A percentile compares a stretch with the other conserved stretches of the same genome.
Conservation (phyloP, 2,329 filamentous ascomycete genomes). For the Metarhizium brunneum region DNA sequence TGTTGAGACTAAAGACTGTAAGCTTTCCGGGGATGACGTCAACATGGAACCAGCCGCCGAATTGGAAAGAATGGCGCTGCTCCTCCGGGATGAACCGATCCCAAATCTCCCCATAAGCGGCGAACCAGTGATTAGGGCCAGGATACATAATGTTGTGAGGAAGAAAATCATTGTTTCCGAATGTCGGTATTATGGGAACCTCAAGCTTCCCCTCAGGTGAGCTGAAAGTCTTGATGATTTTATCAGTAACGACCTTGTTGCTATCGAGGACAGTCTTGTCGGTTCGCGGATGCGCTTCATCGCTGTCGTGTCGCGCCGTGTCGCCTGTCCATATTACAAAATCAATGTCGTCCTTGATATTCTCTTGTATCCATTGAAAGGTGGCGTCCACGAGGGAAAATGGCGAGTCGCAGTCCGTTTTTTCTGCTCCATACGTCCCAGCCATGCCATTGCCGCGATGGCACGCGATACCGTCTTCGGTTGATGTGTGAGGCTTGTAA, state of each 20-base stretch:
- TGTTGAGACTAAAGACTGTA: conserved; percentile 90
- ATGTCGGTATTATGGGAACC: conserved; percentile 78
- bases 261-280: conserved; percentile 65
- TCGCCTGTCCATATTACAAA: conserved; percentile 94
- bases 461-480: conserved; percentile 60
- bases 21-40: conserved; percentile 83
- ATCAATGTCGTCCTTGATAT: conserved; percentile 71
- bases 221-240: conserved; percentile 67
- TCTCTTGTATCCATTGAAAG: conserved; percentile 75
- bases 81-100: conserved; percentile 79
- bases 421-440: conserved; percentile 76
- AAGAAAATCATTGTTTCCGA: conserved; percentile 96
- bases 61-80: conserved; percentile 82
- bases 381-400: conserved; percentile 75
- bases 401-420: conserved; percentile 82
- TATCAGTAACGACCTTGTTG: conserved; percentile 67
- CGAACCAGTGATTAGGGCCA: conserved; percentile 83
- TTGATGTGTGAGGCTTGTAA: conserved; percentile 72
- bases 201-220: conserved; percentile 47
- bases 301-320: conserved; percentile 81
- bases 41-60: conserved; percentile 89
- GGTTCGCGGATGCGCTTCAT: conserved; percentile 69
- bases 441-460: conserved; percentile 70
- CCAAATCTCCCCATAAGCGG: conserved; percentile 72
- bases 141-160: conserved; percentile 87